A percentile compares a stretch with the other conserved stretches of the same genome.
These are phyloP conservation scores for Pseudevernia furfuracea DNA, from an alignment of 495 filamentous ascomycete species.

Conservation along the genomic window DNA sequence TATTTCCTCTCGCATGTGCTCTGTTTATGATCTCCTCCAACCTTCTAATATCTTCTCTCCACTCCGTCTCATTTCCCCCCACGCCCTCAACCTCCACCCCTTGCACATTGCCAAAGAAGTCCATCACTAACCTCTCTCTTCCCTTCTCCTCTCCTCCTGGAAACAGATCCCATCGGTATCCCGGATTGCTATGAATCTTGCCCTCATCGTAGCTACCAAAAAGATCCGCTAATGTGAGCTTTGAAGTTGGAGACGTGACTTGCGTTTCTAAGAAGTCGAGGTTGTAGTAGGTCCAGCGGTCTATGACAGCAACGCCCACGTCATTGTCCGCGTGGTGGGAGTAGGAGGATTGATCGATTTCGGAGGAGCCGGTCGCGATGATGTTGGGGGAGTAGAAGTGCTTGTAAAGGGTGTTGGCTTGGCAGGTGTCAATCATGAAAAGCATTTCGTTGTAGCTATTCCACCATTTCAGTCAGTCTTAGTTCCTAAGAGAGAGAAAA, in stretches of 20 bases:
- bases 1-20: conserved; percentile 14
- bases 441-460: conserved; percentile 80
- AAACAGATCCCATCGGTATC: conserved; percentile 92
- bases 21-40: conserved; percentile 23
- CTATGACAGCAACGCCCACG: conserved; percentile 94
- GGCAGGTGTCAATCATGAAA: conserved; percentile 99
- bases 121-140: conserved; percentile 71
- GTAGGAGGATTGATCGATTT: conserved; percentile 89
- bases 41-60: conserved; percentile 60
- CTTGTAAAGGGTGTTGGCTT: conserved; percentile 98
- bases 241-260: conserved; percentile 70
- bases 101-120: conserved; percentile 98
- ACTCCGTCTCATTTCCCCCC: conserved; percentile 44
- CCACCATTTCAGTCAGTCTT: not conserved
- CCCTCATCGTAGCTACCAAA: conserved; percentile 92
- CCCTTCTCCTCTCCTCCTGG: conserved; percentile 62
- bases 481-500: not conserved
- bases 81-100: conserved; percentile 79
- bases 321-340: conserved; percentile 97
- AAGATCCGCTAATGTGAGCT: conserved; percentile 81
- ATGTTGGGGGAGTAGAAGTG: conserved; percentile 97
- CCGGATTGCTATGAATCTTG: conserved; percentile 88
- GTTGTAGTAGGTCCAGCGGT: conserved; percentile 97
- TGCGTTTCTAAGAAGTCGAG: conserved; percentile 93
- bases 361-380: conserved; percentile 87